These are phyloP conservation scores for Thalassiosira exigua DNA, from an alignment of 352 stramenopile genomes.

Conservation along the genomic window DNA sequence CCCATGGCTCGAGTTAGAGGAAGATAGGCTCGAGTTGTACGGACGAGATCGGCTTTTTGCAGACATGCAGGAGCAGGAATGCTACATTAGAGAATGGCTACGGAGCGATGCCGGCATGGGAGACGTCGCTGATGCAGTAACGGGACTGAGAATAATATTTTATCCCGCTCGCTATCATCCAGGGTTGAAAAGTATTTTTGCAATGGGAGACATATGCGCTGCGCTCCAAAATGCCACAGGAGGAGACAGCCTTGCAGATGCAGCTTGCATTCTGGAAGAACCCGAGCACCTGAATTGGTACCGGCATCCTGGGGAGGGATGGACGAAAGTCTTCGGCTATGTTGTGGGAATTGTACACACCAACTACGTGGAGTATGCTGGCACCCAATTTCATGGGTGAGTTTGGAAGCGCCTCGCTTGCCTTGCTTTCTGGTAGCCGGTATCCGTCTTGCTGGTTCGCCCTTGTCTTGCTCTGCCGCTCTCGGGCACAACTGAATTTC, in stretches of 20 bases:
- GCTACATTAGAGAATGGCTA: conserved; percentile 77
- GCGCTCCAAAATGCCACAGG: conserved; percentile 44
- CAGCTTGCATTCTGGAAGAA: conserved; percentile 62
- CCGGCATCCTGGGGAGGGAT: conserved; percentile 62
- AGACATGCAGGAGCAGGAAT: conserved; percentile 72
- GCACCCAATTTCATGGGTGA: conserved; percentile 45
- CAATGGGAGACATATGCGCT: conserved; percentile 76
- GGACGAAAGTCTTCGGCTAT: conserved; percentile 79
- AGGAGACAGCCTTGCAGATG: conserved; percentile 27
- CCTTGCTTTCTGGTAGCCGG: too few relatives aligned
- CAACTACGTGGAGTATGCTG: conserved; percentile 84
- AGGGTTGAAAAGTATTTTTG: conserved; percentile 72
- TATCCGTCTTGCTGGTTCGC: too few relatives aligned
- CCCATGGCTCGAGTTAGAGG: conserved; percentile 77
- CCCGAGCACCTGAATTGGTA: conserved; percentile 86
- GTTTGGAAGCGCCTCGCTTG: too few relatives aligned
- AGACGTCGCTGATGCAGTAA: conserved; percentile 51
- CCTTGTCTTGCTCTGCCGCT: too few relatives aligned
- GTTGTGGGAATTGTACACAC: conserved; percentile 85
- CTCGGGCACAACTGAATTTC: too few relatives aligned
- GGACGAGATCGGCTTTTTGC: conserved; percentile 61
- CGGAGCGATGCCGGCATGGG: conserved; percentile 46
- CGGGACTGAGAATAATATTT: conserved; percentile 67
- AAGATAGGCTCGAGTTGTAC: conserved; percentile 79
- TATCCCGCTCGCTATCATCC: conserved; percentile 74